A percentile compares a stretch with the other conserved stretches of the same genome.
Evolutionary conservation across 805 yeast species (phyloP).

Genomic region (Metschnikowia reukaufii): DNA sequence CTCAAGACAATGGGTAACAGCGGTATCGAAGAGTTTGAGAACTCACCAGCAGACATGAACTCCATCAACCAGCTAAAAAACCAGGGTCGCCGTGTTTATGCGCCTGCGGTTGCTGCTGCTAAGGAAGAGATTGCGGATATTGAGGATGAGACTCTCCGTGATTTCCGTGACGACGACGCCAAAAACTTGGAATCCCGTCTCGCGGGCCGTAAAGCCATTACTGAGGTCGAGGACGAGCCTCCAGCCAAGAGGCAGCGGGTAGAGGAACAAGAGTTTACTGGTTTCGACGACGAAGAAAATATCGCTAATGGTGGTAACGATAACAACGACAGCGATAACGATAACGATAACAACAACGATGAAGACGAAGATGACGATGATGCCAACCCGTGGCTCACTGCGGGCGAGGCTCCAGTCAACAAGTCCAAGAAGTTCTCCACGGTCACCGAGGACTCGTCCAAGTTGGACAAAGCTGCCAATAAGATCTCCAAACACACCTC

Average conservation of each 20-base stretch:
- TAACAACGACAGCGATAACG: not conserved
- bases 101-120: conserved; percentile 56
- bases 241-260: conserved; percentile 14
- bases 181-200: conserved; percentile 43
- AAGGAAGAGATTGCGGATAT: conserved; percentile 34
- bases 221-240: conserved; percentile 7
- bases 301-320: conserved; percentile 11
- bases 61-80: conserved; percentile 56
- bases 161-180: conserved; percentile 51
- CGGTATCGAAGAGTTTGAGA: conserved; percentile 42
- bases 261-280: conserved; percentile 14
- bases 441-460: conserved; percentile 39
- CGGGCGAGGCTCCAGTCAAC: conserved; percentile 18
- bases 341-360: not conserved
- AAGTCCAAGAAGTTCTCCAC: conserved; percentile 32
- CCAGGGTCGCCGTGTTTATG: conserved; percentile 78
- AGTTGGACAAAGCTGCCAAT: conserved; percentile 39
- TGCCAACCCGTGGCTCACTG: conserved; percentile 41
- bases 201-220: conserved; percentile 10
- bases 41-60: conserved; percentile 32
- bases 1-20: conserved; percentile 46
- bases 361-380: conserved; percentile 19
- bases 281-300: conserved; percentile 15
- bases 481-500: conserved; percentile 35
- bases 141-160: conserved; percentile 29